These are phyloP conservation scores for Agaricus sinodeliciosus DNA, from an alignment of 768 basidiomycete genomes.

Conservation along the genomic window DNA sequence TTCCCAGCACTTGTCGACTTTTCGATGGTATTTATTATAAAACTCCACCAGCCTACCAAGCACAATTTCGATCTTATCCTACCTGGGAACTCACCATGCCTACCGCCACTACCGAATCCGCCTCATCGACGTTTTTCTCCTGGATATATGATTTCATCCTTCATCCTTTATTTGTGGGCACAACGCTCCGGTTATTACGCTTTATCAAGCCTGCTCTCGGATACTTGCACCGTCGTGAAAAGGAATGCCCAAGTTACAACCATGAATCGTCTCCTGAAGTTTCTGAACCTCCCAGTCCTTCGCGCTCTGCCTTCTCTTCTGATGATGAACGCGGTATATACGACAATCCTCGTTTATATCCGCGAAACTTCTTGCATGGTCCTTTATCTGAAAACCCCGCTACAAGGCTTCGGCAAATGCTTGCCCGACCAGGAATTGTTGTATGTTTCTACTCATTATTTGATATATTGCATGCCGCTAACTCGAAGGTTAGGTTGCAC, in stretches of 20 bases:
- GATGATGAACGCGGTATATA: constrained; percentile 25
- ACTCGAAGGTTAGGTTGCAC: constrained; percentile 44
- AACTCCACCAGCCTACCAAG: background rate
- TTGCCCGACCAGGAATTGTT: constrained; percentile 68
- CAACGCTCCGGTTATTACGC: constrained; percentile 1
- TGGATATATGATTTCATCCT: background rate
- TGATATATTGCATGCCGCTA: background rate
- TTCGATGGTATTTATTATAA: background rate
- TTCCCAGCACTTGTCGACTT: background rate
- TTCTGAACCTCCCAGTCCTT: constrained; percentile 1
- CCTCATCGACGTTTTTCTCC: background rate
- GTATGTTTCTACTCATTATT: constrained; percentile 33
- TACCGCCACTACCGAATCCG: background rate
- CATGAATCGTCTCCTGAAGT: background rate
- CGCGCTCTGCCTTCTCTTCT: constrained; percentile 1
- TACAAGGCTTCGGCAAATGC: constrained; percentile 65
- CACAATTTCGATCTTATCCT: background rate
- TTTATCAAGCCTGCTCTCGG: constrained; percentile 1
- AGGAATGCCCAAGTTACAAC: background rate
- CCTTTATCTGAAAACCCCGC: constrained; percentile 63
- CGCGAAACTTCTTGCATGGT: constrained; percentile 61
- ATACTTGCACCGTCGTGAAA: background rate
- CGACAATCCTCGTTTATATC: constrained; percentile 64
- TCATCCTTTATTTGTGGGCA: constrained; percentile 1
- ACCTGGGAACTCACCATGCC: constrained; percentile 1